Conservation (phyloP, 2,329 filamentous ascomycete species). For the Cladosporium sp. region DNA sequence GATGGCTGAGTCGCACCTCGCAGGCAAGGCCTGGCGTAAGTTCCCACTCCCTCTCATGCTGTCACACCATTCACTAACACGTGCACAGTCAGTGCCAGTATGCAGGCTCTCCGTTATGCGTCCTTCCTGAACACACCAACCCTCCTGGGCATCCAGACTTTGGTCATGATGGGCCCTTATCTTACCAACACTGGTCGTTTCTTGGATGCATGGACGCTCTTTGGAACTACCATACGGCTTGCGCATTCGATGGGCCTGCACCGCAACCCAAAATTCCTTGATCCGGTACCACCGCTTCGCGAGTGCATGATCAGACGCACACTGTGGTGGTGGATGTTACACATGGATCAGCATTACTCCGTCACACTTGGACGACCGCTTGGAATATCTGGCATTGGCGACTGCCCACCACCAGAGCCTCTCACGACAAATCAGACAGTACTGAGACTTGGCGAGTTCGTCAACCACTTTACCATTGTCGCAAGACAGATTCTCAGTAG, state of each 20-base stretch:
- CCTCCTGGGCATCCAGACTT: constrained; percentile 46
- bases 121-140: constrained; percentile 52
- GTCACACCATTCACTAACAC: constrained; percentile 20
- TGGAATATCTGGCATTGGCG: constrained; percentile 51
- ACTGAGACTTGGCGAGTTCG: constrained; percentile 48
- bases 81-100: constrained; percentile 47
- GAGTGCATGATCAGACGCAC: constrained; percentile 46
- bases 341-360: constrained; percentile 54
- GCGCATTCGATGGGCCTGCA: constrained; percentile 53
- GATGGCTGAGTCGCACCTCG: constrained; percentile 38
- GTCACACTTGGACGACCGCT: constrained; percentile 51
- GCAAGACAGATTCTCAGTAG: constrained; percentile 49
- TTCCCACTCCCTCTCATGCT: constrained; percentile 14
- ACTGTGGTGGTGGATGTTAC: constrained; percentile 56
- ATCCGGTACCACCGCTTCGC: constrained; percentile 43
- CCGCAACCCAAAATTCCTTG: constrained; percentile 48
- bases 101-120: constrained; percentile 51
- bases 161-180: constrained; percentile 52
- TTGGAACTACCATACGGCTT: constrained; percentile 50
- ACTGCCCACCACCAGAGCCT: constrained; percentile 49
- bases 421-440: constrained; percentile 47
- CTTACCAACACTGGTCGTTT: constrained; percentile 52
- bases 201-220: constrained; percentile 52
- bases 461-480: constrained; percentile 50
- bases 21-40: constrained; percentile 50